Conservation (phyloP, 192 early-diverging fungal species). For the Geranomyces michiganensis region DNA sequence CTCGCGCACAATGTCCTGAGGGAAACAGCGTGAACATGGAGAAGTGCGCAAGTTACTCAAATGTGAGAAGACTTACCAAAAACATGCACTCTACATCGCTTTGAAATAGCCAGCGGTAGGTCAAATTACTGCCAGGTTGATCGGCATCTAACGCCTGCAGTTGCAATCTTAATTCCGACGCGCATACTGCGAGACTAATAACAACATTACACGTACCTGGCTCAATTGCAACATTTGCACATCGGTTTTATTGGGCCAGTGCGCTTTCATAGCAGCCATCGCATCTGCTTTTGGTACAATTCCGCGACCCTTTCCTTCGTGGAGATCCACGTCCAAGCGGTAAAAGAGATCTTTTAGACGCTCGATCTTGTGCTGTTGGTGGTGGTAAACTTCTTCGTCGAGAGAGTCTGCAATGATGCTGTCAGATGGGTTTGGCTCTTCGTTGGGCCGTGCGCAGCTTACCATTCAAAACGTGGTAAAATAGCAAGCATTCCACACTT, state of each 20-base stretch:
- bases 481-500: constrained; percentile 46
- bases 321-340: constrained; percentile 38
- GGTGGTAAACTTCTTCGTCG: constrained; percentile 37
- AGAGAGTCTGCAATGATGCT: too few species aligned
- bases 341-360: constrained; percentile 47
- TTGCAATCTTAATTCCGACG: not conserved
- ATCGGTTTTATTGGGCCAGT: constrained; percentile 47
- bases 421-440: too few species aligned
- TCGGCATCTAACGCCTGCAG: constrained; percentile 52
- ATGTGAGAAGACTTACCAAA: constrained; percentile 12
- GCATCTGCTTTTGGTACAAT: constrained; percentile 36
- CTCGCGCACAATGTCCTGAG: constrained; percentile 43
- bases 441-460: too few species aligned
- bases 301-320: constrained; percentile 42
- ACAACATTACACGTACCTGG: constrained; percentile 28
- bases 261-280: constrained; percentile 21
- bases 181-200: not conserved
- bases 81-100: constrained; percentile 45
- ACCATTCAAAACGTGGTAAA: constrained; percentile 49
- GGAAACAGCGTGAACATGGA: not conserved
- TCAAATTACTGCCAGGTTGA: constrained; percentile 44
- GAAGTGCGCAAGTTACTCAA: not conserved
- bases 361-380: constrained; percentile 40
- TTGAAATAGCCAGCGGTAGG: constrained; percentile 52
- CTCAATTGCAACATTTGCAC: constrained; percentile 37